Evolutionary conservation across 192 early-diverging fungal genomes (phyloP).

Genomic region (Entrophospora sp.): DNA sequence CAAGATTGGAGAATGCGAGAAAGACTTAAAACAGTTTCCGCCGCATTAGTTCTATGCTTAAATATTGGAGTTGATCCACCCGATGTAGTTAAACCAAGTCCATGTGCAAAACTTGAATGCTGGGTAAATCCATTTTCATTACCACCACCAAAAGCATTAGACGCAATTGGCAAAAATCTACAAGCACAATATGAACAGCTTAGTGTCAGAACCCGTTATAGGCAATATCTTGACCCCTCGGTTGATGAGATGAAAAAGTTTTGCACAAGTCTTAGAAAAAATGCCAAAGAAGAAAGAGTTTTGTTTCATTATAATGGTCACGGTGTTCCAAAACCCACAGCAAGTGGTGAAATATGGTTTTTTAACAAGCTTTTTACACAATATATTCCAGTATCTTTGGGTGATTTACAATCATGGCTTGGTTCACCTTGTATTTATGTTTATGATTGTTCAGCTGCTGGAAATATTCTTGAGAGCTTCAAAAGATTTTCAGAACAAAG

Average conservation of each 20-base stretch:
- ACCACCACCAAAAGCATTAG: constrained; percentile 69
- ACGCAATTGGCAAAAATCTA: constrained; percentile 84
- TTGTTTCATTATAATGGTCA: constrained; percentile 99
- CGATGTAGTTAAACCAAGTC: constrained; percentile 78
- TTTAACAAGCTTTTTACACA: constrained; percentile 98
- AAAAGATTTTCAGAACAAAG: constrained; percentile 82
- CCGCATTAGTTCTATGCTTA: constrained; percentile 82
- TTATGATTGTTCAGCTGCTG: constrained; percentile 92
- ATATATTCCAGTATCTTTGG: constrained; percentile 90
- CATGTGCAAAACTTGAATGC: constrained; percentile 84
- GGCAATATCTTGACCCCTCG: constrained; percentile 79
- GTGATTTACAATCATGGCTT: constrained; percentile 89
- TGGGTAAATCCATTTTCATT: constrained; percentile 90
- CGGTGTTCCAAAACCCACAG: constrained; percentile 91
- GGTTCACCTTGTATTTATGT: constrained; percentile 95
- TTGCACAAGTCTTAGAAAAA: constrained; percentile 71
- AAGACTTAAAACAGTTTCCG: constrained; percentile 73
- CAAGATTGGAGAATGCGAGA: constrained; percentile 52
- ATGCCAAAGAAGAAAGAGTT: constrained; percentile 87
- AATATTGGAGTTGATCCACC: constrained; percentile 96
- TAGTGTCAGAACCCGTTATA: constrained; percentile 75
- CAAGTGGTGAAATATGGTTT: constrained; percentile 95
- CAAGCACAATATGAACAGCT: constrained; percentile 88
- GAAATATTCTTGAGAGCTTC: constrained; percentile 83
- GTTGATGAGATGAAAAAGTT: constrained; percentile 89